phyloP scores from a whole-genome alignment of 345 rosid species.

The Streptanthus diversifolius region DNA sequence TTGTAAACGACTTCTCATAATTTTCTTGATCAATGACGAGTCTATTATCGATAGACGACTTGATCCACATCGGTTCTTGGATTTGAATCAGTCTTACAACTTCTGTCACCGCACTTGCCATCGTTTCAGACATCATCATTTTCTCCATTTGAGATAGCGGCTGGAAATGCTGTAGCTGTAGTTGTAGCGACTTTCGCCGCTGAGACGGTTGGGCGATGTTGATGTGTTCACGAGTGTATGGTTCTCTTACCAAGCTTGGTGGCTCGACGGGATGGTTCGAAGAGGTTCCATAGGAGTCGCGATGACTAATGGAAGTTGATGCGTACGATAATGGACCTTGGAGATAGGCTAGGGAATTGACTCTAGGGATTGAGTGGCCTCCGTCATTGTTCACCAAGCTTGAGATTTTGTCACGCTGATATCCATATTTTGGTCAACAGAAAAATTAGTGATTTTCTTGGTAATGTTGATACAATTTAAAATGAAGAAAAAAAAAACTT shows the following conservation, averaged over 20 bases:
- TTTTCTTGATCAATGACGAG: constrained; percentile 37
- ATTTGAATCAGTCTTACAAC: constrained; percentile 39
- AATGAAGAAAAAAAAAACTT: too few relatives aligned
- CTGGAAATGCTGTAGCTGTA: neutral
- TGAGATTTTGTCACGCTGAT: neutral
- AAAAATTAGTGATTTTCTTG: neutral
- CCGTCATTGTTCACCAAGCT: neutral
- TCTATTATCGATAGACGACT: constrained; percentile 39
- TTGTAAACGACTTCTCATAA: constrained; percentile 47
- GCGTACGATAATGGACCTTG: neutral
- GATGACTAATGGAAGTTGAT: neutral
- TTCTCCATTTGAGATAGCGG: constrained; percentile 45
- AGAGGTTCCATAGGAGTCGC: neutral
- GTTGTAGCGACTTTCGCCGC: neutral
- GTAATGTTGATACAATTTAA: neutral
- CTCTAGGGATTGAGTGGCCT: neutral
- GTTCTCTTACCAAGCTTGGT: constrained; percentile 3
- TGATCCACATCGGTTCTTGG: constrained; percentile 66
- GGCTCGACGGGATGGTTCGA: neutral
- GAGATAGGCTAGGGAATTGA: neutral
- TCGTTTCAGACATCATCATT: constrained; percentile 40
- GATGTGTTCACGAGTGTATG: neutral
- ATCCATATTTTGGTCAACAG: neutral
- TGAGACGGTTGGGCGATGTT: constrained; percentile 1
- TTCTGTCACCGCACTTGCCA: constrained; percentile 46